Evolutionary conservation across 441 rosid genomes (phyloP).

Genomic region (Populus tomentosa): DNA sequence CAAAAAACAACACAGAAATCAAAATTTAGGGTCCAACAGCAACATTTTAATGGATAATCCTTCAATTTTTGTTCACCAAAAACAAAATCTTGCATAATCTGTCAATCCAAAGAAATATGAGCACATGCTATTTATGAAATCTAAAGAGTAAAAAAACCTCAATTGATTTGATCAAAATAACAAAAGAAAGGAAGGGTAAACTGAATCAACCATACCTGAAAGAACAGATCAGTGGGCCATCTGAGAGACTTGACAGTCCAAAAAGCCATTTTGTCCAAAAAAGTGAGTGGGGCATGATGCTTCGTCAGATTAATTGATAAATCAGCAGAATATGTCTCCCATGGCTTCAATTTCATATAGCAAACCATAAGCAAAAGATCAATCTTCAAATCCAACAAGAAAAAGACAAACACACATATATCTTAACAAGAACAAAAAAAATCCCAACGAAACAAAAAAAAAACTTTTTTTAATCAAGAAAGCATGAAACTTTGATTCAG

Average conservation of each 20-base stretch:
- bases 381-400: background rate
- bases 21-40: background rate
- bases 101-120: background rate
- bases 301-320: constrained; percentile 52
- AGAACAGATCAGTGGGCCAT: constrained; percentile 60
- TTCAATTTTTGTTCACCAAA: background rate
- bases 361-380: background rate
- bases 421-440: background rate
- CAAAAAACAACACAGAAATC: too few species aligned
- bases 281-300: constrained; percentile 47
- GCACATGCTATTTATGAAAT: background rate
- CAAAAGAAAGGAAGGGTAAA: background rate
- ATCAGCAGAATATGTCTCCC: constrained; percentile 40
- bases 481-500: background rate
- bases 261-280: constrained; percentile 53
- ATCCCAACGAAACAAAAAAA: background rate
- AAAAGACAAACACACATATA: too few species aligned
- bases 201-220: constrained; percentile 38
- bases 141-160: background rate
- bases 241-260: constrained; percentile 55
- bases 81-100: background rate
- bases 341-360: too few species aligned
- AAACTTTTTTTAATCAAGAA: background rate
- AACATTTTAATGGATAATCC: background rate
- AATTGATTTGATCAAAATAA: background rate